Evolutionary conservation across 108 stramenopile species (phyloP).

Genomic region (Epithemia pelagica): DNA sequence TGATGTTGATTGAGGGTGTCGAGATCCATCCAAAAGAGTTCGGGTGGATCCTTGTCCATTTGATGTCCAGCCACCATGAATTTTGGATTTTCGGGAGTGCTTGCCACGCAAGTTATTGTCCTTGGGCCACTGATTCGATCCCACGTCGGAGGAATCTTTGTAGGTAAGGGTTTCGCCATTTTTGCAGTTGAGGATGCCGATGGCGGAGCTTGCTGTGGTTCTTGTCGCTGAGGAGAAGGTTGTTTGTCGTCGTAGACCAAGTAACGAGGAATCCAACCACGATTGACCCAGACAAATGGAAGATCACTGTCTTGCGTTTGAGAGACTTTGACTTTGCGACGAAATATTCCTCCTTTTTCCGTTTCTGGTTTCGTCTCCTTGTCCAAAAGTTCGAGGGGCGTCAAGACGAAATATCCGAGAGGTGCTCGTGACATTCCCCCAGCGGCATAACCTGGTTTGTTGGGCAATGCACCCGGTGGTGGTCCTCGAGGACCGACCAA

Average conservation of each 20-base stretch:
- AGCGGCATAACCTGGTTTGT: constrained; percentile 24
- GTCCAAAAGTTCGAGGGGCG: constrained; percentile 48
- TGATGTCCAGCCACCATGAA: constrained; percentile 37
- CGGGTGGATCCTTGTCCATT: constrained; percentile 28
- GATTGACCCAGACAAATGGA: constrained; percentile 64
- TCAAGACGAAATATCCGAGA: constrained; percentile 70
- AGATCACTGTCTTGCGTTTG: constrained; percentile 1
- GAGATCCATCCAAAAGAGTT: constrained; percentile 73
- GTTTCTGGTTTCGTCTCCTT: constrained; percentile 6
- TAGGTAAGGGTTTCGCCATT: too few relatives aligned
- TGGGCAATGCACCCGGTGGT: constrained; percentile 55
- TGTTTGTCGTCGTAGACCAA: constrained; percentile 21
- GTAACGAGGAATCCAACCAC: constrained; percentile 79
- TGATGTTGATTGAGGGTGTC: constrained; percentile 24
- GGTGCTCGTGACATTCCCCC: constrained; percentile 58
- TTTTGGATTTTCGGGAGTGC: constrained; percentile 19
- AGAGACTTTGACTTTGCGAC: too few relatives aligned
- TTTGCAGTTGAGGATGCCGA: neutral
- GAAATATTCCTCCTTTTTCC: too few relatives aligned
- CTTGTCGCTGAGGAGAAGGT: neutral
- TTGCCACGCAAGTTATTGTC: neutral
- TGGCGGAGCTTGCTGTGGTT: constrained; percentile 3
- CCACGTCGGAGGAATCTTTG: too few relatives aligned
- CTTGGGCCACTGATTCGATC: neutral
- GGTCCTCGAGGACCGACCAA: constrained; percentile 82